Percentiles rank a stretch among this genome's conserved stretches.
phyloP scores from a whole-genome alignment of 441 rosid genomes.

The Capsella rubella region DNA sequence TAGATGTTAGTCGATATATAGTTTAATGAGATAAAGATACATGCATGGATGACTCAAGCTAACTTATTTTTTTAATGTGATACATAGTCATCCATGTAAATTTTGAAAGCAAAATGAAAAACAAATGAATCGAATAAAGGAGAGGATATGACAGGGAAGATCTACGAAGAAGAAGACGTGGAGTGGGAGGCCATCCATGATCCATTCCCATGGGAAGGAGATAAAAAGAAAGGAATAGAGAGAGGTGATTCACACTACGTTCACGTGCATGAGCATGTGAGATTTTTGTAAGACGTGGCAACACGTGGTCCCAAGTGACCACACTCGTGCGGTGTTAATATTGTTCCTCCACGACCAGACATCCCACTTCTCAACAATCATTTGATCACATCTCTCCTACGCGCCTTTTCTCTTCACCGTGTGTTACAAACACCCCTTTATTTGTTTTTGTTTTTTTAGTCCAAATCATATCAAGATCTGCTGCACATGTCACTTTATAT shows the following conservation, averaged over 20 bases:
- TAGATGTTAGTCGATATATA: background rate
- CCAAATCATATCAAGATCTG: background rate
- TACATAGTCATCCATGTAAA: too few relatives aligned
- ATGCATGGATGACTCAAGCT: background rate
- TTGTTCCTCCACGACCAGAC: slow-evolving; percentile 42
- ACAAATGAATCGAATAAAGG: slow-evolving; percentile 3
- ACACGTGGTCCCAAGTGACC: slow-evolving; percentile 33
- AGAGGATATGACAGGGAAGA: slow-evolving; percentile 4
- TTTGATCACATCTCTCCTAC: slow-evolving; percentile 35
- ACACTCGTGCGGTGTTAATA: slow-evolving; percentile 45
- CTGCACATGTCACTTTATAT: background rate
- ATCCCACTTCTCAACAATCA: slow-evolving; percentile 45
- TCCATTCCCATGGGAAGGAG: background rate
- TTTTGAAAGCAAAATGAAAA: background rate
- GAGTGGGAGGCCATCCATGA: slow-evolving; percentile 15
- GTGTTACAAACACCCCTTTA: too few relatives aligned
- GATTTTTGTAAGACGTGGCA: slow-evolving; percentile 22
- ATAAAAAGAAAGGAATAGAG: slow-evolving; percentile 9
- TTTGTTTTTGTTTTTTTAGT: background rate
- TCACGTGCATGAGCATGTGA: slow-evolving; percentile 48
- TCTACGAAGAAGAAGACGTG: slow-evolving; percentile 22
- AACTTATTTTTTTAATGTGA: background rate
- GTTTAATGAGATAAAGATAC: background rate
- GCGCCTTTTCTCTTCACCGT: slow-evolving; percentile 29
- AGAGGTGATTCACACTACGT: slow-evolving; percentile 16